phyloP scores from a whole-genome alignment of 2,329 filamentous ascomycete genomes.

The Ophiostoma populinum region DNA sequence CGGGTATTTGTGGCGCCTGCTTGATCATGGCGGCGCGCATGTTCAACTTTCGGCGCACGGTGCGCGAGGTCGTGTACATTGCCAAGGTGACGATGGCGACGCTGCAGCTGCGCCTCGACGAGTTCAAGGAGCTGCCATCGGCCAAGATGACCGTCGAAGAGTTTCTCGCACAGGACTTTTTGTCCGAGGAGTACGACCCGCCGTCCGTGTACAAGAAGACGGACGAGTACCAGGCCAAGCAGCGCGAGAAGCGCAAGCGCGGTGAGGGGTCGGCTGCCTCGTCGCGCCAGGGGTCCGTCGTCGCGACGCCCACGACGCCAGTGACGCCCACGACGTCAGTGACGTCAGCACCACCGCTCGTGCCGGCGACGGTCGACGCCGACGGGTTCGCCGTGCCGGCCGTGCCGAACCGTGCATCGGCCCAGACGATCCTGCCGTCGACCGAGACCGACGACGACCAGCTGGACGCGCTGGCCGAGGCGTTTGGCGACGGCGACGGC shows the following conservation, averaged over 20 bases:
- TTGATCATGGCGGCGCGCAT: constrained; percentile 90
- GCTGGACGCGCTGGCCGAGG: constrained; percentile 24
- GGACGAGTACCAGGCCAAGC: constrained; percentile 38
- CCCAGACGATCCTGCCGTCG: neutral
- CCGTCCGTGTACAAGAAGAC: constrained; percentile 61
- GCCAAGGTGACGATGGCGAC: constrained; percentile 93
- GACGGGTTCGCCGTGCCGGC: constrained; percentile 53
- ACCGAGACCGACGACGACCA: constrained; percentile 12
- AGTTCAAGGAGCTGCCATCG: constrained; percentile 77
- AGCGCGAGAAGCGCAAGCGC: constrained; percentile 32
- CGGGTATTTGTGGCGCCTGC: constrained; percentile 85
- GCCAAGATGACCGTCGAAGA: constrained; percentile 76
- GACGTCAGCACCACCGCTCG: neutral
- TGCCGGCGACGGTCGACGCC: constrained; percentile 26
- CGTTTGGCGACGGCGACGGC: constrained; percentile 24
- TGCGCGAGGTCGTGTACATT: constrained; percentile 91
- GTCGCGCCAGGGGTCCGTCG: constrained; percentile 6
- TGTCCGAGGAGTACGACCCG: constrained; percentile 46
- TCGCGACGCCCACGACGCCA: no score
- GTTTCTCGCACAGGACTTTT: constrained; percentile 45
- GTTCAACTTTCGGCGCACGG: constrained; percentile 91
- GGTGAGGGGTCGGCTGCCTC: constrained; percentile 2
- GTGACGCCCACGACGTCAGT: neutral
- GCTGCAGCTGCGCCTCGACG: constrained; percentile 75
- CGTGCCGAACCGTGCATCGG: constrained; percentile 18